Conservation (phyloP, 139 green algal species). For the Coccomyxa sp. region DNA sequence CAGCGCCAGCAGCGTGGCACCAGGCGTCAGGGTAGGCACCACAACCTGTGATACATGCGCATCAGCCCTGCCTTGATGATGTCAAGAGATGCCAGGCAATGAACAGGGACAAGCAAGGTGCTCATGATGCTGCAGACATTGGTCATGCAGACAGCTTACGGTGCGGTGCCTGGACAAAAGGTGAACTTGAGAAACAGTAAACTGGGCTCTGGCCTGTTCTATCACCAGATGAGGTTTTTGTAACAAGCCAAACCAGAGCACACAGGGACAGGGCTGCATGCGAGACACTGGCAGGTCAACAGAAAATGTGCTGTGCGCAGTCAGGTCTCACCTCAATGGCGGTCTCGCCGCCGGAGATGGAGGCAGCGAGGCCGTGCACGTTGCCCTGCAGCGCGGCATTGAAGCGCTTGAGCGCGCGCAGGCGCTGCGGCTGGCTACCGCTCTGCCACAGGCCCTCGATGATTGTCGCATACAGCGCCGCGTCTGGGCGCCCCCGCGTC, state of each 20-base stretch:
- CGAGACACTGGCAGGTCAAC: too few species aligned
- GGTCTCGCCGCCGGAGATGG: too few species aligned
- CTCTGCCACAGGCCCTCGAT: constrained; percentile 41
- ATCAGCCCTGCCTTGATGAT: background rate
- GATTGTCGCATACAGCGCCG: constrained; percentile 39
- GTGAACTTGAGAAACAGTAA: background rate
- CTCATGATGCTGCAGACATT: background rate
- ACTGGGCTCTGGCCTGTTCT: background rate
- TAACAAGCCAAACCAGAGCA: background rate
- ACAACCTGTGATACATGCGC: constrained; percentile 15
- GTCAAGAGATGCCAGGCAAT: background rate
- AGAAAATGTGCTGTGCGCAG: too few species aligned
- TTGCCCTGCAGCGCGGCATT: too few species aligned
- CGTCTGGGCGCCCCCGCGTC: constrained; percentile 29
- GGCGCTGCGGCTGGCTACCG: background rate
- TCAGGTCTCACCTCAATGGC: too few species aligned
- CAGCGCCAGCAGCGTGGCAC: constrained; percentile 37
- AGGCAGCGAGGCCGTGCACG: too few species aligned
- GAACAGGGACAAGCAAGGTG: background rate
- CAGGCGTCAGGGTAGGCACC: constrained; percentile 26
- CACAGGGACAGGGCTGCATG: too few species aligned
- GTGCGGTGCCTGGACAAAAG: too few species aligned
- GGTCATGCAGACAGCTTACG: too few species aligned
- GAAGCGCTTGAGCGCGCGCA: too few species aligned
- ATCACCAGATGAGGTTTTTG: background rate